Conservation (phyloP, 176 grass and related monocot species). For the Hordeum marinum region DNA sequence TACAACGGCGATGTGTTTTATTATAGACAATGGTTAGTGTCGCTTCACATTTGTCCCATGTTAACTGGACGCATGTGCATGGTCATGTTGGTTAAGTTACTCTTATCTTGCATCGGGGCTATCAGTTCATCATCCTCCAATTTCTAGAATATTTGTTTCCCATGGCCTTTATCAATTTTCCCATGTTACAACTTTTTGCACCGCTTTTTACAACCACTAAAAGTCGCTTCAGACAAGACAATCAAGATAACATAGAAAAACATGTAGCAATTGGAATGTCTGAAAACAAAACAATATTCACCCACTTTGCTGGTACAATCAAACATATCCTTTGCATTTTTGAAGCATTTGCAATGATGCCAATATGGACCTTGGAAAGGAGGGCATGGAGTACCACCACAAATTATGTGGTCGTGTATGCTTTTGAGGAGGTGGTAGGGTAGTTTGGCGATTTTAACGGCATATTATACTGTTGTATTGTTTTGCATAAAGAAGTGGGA, state of each 20-base stretch:
- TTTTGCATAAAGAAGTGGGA: slow-evolving; percentile 25
- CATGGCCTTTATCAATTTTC: background rate
- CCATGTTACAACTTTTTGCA: slow-evolving; percentile 13
- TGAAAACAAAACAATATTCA: slow-evolving; percentile 5
- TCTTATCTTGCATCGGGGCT: background rate
- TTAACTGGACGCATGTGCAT: slow-evolving; percentile 10
- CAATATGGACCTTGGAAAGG: slow-evolving; percentile 45
- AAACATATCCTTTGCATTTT: background rate
- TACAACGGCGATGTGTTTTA: background rate
- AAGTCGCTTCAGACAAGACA: slow-evolving; percentile 31
- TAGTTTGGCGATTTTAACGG: slow-evolving; percentile 31
- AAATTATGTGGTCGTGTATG: slow-evolving; percentile 53
- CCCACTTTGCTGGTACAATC: slow-evolving; percentile 18
- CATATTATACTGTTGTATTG: background rate
- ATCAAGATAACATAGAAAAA: slow-evolving; percentile 33
- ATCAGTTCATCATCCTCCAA: background rate
- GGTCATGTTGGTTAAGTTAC: background rate
- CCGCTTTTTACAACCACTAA: slow-evolving; percentile 9
- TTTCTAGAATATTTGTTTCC: background rate
- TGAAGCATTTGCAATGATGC: slow-evolving; percentile 38
- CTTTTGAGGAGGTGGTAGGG: slow-evolving; percentile 65
- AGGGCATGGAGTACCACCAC: slow-evolving; percentile 24
- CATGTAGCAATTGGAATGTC: slow-evolving; percentile 30
- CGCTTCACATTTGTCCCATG: slow-evolving; percentile 14
- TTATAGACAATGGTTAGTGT: slow-evolving; percentile 1